Percentiles rank a stretch among this genome's conserved stretches.
These are phyloP conservation scores for Sporothrix luriei DNA, from an alignment of 2,329 filamentous ascomycete species.

Conservation along the genomic window DNA sequence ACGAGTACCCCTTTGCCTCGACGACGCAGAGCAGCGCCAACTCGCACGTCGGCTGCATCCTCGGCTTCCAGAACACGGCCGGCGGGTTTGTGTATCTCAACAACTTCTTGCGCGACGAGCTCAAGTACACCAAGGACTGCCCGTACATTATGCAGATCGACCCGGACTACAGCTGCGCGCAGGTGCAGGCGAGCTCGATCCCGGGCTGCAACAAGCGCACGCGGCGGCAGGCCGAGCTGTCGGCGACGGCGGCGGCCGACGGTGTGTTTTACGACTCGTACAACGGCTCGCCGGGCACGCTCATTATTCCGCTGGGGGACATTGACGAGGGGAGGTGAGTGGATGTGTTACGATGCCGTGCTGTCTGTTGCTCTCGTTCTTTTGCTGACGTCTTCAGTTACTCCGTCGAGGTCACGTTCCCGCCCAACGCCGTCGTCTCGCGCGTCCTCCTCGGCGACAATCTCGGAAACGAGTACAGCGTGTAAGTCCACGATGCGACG, in stretches of 20 bases:
- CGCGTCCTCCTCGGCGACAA: neutral
- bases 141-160: constrained; percentile 16
- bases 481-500: neutral
- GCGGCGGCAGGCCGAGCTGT: neutral
- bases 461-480: neutral
- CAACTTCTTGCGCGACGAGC: neutral
- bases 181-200: neutral
- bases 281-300: neutral
- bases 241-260: neutral
- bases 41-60: constrained; percentile 19
- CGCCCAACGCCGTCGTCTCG: neutral
- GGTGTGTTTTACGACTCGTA: neutral
- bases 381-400: neutral
- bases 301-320: neutral
- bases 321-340: neutral
- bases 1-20: constrained; percentile 23
- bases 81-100: constrained; percentile 18
- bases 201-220: neutral
- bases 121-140: neutral
- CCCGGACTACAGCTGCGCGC: neutral
- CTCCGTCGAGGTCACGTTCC: neutral
- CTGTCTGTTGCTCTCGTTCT: neutral
- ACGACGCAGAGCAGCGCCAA: constrained; percentile 9
- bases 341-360: neutral
- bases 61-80: constrained; percentile 20